A percentile compares a stretch with the other conserved stretches of the same genome.
Conservation (phyloP, 768 basidiomycete genomes). For the Saitozyma sp. region DNA sequence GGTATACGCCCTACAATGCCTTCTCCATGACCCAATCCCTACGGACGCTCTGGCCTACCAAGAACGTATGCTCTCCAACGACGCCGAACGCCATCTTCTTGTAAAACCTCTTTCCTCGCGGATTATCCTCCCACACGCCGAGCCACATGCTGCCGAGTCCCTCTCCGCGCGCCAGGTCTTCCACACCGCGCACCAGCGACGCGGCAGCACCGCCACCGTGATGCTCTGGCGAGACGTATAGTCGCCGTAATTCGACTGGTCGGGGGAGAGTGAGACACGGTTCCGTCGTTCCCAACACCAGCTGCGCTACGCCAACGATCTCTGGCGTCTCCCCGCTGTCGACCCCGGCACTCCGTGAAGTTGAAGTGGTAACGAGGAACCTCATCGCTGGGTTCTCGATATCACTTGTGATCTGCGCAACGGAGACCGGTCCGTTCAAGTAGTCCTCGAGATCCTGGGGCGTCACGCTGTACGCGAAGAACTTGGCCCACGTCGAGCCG, state of each 20-base stretch:
- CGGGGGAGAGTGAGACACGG: slow-evolving; percentile 5
- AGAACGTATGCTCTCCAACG: slow-evolving; percentile 27
- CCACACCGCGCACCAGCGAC: slow-evolving; percentile 12
- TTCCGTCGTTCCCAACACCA: slow-evolving; percentile 15
- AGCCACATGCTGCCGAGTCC: slow-evolving; percentile 20
- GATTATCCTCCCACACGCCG: slow-evolving; percentile 34
- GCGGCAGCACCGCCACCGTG: slow-evolving; percentile 21
- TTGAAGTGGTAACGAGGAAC: slow-evolving; percentile 13
- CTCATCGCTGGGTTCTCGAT: slow-evolving; percentile 6
- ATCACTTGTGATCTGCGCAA: slow-evolving; percentile 12
- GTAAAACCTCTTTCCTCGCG: slow-evolving; percentile 22
- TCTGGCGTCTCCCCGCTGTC: neutral
- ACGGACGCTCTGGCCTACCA: slow-evolving; percentile 14
- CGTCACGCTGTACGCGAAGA: slow-evolving; percentile 33
- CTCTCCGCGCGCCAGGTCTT: slow-evolving; percentile 13
- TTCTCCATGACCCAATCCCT: slow-evolving; percentile 28
- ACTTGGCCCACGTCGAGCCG: slow-evolving; percentile 30
- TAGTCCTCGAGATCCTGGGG: slow-evolving; percentile 25
- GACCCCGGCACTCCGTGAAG: neutral
- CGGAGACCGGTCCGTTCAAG: slow-evolving; percentile 20
- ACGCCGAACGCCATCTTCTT: slow-evolving; percentile 22
- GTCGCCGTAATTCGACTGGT: slow-evolving; percentile 19
- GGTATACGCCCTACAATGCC: slow-evolving; percentile 2
- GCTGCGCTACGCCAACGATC: slow-evolving; percentile 21
- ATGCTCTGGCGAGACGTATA: slow-evolving; percentile 22